phyloP scores from a whole-genome alignment of 169 alveolate species.

The Cyclospora cayetanensis region DNA sequence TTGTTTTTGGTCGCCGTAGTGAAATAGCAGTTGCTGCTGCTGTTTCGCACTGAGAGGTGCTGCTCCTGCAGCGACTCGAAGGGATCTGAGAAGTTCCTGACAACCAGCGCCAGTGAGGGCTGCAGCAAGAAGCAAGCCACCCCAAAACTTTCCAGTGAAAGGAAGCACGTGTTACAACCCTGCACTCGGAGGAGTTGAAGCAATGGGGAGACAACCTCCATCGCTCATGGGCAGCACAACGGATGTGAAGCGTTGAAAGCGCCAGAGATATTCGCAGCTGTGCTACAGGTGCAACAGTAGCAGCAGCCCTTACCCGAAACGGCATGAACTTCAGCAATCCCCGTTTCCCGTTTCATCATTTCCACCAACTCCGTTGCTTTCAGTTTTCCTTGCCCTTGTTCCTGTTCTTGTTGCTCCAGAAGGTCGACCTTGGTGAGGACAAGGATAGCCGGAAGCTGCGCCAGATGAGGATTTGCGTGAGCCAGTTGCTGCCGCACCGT shows the following conservation, averaged over 20 bases:
- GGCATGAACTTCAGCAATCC: constrained; percentile 38
- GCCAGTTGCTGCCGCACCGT: constrained; percentile 29
- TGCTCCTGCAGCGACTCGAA: constrained; percentile 22
- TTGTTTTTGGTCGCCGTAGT: not conserved
- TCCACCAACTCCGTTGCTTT: not conserved
- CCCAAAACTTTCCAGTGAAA: not conserved
- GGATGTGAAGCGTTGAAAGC: not conserved
- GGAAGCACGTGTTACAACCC: not conserved
- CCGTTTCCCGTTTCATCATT: constrained; percentile 20
- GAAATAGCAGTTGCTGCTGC: constrained; percentile 33
- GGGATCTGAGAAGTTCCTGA: not conserved
- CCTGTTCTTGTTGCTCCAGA: not conserved
- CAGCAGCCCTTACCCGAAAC: constrained; percentile 52
- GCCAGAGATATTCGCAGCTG: not conserved
- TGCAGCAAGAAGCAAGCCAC: not conserved
- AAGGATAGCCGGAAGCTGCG: constrained; percentile 31
- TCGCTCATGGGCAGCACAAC: too few species aligned
- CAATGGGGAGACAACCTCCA: not conserved
- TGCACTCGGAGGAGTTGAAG: not conserved
- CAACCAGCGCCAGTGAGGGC: constrained; percentile 23
- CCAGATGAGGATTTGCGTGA: constrained; percentile 28
- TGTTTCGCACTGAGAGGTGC: not conserved
- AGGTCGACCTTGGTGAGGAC: constrained; percentile 35
- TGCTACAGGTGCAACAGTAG: constrained; percentile 2
- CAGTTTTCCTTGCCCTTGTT: not conserved